These are phyloP conservation scores for Thuidium tamariscinum DNA, from an alignment of 225 moss, liverwort and hornwort genomes.

Conservation along the genomic window DNA sequence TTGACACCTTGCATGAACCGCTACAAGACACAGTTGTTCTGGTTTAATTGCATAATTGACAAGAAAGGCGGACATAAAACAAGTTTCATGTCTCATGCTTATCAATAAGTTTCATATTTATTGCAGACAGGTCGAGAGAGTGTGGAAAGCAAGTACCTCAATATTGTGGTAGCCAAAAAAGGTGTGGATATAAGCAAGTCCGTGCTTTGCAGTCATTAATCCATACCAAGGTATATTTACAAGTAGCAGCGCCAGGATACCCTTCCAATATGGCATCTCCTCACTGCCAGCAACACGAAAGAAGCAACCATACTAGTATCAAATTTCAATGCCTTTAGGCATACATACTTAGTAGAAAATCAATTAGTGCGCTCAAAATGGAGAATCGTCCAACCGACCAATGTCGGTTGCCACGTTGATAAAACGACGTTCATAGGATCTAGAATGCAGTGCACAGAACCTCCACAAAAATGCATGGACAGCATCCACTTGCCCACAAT, in stretches of 20 bases:
- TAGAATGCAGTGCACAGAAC: neutral
- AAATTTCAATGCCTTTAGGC: neutral
- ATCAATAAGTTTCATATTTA: neutral
- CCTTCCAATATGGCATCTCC: slow-evolving; percentile 42
- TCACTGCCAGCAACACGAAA: slow-evolving; percentile 17
- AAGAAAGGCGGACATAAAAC: neutral
- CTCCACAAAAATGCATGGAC: neutral
- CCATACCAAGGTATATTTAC: slow-evolving; percentile 56
- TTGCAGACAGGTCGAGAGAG: neutral
- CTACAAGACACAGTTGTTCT: slow-evolving; percentile 7
- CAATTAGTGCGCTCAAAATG: neutral
- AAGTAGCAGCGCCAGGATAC: slow-evolving; percentile 12
- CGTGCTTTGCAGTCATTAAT: slow-evolving; percentile 36
- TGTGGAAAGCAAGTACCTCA: slow-evolving; percentile 13
- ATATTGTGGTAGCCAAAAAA: slow-evolving; percentile 48
- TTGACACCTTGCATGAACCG: slow-evolving; percentile 35
- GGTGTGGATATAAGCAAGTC: slow-evolving; percentile 22
- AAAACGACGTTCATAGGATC: neutral
- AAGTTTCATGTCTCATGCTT: neutral
- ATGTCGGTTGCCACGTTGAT: neutral
- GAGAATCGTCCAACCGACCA: neutral
- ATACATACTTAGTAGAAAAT: neutral
- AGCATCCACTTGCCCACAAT: neutral
- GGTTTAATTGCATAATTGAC: neutral
- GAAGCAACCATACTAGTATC: neutral